Base-by-base conservation (phyloP, 345 rosid genomes). In the Barbarea vulgaris region DNA sequence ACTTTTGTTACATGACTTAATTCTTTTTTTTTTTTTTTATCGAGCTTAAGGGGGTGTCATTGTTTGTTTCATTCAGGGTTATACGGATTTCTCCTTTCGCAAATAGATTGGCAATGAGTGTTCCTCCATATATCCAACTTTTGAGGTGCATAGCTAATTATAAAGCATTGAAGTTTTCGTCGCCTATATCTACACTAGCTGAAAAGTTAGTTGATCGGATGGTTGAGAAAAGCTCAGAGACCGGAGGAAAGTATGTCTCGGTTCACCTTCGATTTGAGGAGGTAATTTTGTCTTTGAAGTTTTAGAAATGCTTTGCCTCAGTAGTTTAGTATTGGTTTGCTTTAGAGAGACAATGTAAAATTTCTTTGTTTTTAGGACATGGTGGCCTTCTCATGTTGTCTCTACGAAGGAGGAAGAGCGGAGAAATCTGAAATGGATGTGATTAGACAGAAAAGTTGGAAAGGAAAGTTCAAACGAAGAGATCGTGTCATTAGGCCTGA, bases 361-460 rank as follows among this genome's bases (percentile, higher is more conserved):
- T 30, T 24, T 5, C 36, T 48, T 61, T 25, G 12, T 48, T 65
- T 72, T 67, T 78, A 91, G 98, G 98, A 94, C 78, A 94, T 94
- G 98, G 91, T 94, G 77, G 97, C 98, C 24, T 94, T 94, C 88
- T 94, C 98, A 10, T 88, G 97, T 79, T 94, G 98, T 69, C 75
- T 83, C 17, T 94, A 90, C 73, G 98, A 91, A 65, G 96, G 96
- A 12, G 95, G 98, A 67, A 77, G 74, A 81, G 81, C 85, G 66
- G 98, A 94, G 80, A 90, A 84, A 70, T 41, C 55, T 48, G 90
- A 86, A 74, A 82, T 94, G 87, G 89, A 86, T 74, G 72, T 76
- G 66, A 75, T 87, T 68, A 85, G 98, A 62, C 89, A 91, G 80
- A 83, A 60, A 54, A 85, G 76, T 79, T 94, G 97, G 98, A 90